Conservation (phyloP, 768 basidiomycete genomes). For the Lactarius pseudohatsudake region DNA sequence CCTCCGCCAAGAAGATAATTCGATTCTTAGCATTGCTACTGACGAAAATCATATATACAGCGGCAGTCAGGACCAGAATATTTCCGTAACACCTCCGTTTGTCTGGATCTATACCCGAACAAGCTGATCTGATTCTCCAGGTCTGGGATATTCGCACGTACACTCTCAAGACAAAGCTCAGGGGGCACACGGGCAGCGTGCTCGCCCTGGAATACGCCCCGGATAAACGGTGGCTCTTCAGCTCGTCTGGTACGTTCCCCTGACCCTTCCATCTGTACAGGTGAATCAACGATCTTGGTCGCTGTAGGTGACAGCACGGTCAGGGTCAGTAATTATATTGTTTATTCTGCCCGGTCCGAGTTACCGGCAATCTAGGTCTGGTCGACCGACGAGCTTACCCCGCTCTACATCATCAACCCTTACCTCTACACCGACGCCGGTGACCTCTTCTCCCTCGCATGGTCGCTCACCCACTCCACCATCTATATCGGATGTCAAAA, state of each 20-base stretch:
- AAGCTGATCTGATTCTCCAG: conserved; percentile 41
- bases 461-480: conserved; percentile 65
- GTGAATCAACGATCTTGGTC: background rate
- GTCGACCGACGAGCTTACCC: conserved; percentile 66
- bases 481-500: conserved; percentile 91
- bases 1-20: conserved; percentile 22
- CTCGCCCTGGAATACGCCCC: conserved; percentile 74
- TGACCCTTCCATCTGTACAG: background rate
- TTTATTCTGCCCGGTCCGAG: conserved; percentile 3
- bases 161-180: conserved; percentile 62
- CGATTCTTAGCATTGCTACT: conserved; percentile 22
- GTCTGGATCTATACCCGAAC: background rate
- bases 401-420: conserved; percentile 73
- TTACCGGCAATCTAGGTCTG: conserved; percentile 58
- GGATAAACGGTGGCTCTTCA: conserved; percentile 84
- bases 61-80: conserved; percentile 29
- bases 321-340: conserved; percentile 49
- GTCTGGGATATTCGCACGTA: conserved; percentile 83
- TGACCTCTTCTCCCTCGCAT: conserved; percentile 83
- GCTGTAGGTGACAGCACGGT: conserved; percentile 83
- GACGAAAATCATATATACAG: conserved; percentile 27
- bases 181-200: conserved; percentile 84
- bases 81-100: conserved; percentile 20
- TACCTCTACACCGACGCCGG: conserved; percentile 80
- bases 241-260: conserved; percentile 68